Conservation (phyloP, 805 yeast species). For the Saturnispora ahearnii region DNA sequence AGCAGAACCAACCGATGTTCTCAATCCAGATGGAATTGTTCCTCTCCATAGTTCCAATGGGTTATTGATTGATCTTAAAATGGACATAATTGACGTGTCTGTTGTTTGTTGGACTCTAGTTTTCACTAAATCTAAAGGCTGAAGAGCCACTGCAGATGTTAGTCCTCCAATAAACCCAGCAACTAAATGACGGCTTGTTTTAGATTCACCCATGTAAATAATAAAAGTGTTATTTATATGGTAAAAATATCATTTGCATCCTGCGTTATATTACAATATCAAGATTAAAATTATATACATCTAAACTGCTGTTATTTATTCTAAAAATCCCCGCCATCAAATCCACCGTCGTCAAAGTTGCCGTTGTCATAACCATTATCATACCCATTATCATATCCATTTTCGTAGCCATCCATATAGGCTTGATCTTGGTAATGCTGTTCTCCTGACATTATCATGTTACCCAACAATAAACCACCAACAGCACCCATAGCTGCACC, state of each 20-base stretch:
- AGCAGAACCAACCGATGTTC: constrained; percentile 89
- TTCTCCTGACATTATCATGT: constrained; percentile 6
- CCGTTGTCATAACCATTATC: constrained; percentile 8
- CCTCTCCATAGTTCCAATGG: constrained; percentile 78
- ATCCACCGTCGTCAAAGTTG: constrained; percentile 20
- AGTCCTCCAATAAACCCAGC: constrained; percentile 86
- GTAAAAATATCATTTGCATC: neutral
- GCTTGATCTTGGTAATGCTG: constrained; percentile 4
- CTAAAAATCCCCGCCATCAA: constrained; percentile 8
- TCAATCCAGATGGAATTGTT: constrained; percentile 77
- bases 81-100: constrained; percentile 24
- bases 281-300: neutral
- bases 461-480: constrained; percentile 24
- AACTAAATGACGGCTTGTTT: constrained; percentile 42
- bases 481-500: constrained; percentile 29
- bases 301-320: neutral
- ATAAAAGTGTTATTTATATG: neutral
- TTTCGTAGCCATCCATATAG: neutral
- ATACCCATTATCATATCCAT: neutral
- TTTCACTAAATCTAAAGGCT: constrained; percentile 83
- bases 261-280: neutral
- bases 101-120: constrained; percentile 70
- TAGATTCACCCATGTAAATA: constrained; percentile 8
- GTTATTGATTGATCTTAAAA: constrained; percentile 33
- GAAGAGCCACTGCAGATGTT: constrained; percentile 68